phyloP scores from a whole-genome alignment of 805 yeast genomes.

The Torulaspora delbrueckii region DNA sequence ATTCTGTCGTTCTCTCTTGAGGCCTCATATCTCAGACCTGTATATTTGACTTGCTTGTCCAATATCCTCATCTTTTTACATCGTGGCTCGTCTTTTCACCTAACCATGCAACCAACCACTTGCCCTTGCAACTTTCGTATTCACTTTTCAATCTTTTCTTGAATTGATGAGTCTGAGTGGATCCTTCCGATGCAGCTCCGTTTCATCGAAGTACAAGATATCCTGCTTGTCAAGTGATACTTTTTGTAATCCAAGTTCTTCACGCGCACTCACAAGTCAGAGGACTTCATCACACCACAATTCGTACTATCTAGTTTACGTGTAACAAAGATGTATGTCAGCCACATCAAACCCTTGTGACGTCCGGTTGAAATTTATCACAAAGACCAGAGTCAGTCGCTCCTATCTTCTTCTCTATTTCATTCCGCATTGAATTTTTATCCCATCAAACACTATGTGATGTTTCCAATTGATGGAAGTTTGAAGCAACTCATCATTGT shows the following conservation, averaged over 20 bases:
- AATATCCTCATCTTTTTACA: background rate
- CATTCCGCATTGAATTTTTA: background rate
- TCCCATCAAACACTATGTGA: background rate
- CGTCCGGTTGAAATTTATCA: background rate
- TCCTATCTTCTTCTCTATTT: background rate
- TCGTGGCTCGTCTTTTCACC: no score
- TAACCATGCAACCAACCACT: background rate
- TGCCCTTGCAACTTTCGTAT: background rate
- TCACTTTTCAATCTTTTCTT: background rate
- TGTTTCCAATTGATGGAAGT: background rate
- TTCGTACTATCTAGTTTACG: background rate
- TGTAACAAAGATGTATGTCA: background rate
- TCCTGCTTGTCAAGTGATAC: background rate
- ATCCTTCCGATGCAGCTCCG: background rate
- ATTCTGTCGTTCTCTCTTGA: background rate
- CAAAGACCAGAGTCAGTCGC: background rate
- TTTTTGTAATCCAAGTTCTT: background rate
- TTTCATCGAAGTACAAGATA: background rate
- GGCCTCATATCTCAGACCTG: background rate
- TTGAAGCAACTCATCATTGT: background rate
- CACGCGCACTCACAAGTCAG: background rate
- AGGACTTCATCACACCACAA: background rate
- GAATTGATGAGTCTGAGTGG: background rate
- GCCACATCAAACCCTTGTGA: background rate
- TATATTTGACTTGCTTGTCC: background rate